Base-by-base conservation (phyloP, 1,139 yeast genomes). In the Protomyces arabidopsidicola region DNA sequence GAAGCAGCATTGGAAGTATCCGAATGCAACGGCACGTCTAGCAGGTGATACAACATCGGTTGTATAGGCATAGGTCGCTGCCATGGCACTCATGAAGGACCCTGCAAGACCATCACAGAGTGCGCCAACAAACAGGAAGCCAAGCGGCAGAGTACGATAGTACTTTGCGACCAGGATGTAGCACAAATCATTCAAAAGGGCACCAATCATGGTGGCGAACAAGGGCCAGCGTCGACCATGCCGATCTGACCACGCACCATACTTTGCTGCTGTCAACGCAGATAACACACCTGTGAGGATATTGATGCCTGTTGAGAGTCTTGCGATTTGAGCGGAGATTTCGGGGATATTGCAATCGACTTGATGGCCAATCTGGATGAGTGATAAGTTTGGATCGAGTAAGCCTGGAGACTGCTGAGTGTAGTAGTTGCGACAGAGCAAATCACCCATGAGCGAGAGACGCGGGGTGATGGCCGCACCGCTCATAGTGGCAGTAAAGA, bases 41-140 rank as follows among this genome's bases (percentile, higher is more conserved):
- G 76, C 76, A 0, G 86, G 80, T 16, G 82, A 84, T 14, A 82
- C 84, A 55, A 85, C 82, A 73, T 88, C 95, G 3, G 87, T 78
- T 35, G 86, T 78, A 70, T 86, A 87, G 57, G 88, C 80, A 68
- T 82, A 82, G 16, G 81, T 75, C 36, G 86, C 71, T n/a, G 86
- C 79, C 60, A 83, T 71, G 53, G 84, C 66, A 14, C 84, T 77
- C 61, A 80, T 71, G 1, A 79, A 53, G 0, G 87, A 84, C 24
- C 95, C 95, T n/a, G 83, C 79, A 1, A 79, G 59, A 45, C 82
- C 80, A 45, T 79, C 79, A 4, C 84, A 51, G 2, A 79, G 65
- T 9, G 79, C 80, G 8, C 74, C 79, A 8, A 70, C 69, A 14
- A 73, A 75, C 67, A 81, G 79, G 70, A 73, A 69, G 14, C 70